A percentile compares a stretch with the other conserved stretches of the same genome.
Conservation (phyloP, 306 rosid genomes). For the Malus orientalis region DNA sequence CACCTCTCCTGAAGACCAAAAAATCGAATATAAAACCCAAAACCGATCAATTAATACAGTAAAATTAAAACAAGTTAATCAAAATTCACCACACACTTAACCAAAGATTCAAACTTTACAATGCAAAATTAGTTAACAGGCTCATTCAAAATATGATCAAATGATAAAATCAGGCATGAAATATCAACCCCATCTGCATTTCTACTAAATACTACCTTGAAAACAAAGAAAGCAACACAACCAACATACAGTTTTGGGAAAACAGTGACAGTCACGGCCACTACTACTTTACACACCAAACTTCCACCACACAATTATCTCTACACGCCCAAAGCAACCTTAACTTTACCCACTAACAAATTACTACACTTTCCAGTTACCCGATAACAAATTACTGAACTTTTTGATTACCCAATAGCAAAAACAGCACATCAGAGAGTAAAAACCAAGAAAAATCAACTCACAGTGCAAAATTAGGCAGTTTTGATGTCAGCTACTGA, state of each 20-base stretch:
- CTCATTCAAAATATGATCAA: slow-evolving; percentile 1
- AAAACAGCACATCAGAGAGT: neutral
- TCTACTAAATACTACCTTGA: slow-evolving; percentile 11
- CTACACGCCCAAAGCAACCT: slow-evolving; percentile 8
- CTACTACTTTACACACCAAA: slow-evolving; percentile 10
- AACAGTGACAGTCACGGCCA: slow-evolving; percentile 11
- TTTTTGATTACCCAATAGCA: neutral
- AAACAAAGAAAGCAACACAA: neutral
- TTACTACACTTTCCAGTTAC: neutral
- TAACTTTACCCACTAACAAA: slow-evolving; percentile 3
- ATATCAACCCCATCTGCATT: slow-evolving; percentile 7
- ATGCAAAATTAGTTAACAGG: neutral
- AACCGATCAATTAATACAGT: neutral
- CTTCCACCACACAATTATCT: slow-evolving; percentile 8
- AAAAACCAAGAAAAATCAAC: slow-evolving; percentile 9
- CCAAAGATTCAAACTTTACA: neutral
- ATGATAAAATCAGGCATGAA: neutral
- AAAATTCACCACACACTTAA: slow-evolving; percentile 2
- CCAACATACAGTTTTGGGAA: neutral
- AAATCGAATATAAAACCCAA: slow-evolving; percentile 1
- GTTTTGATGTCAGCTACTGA: slow-evolving; percentile 26
- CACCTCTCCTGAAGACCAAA: slow-evolving; percentile 17
- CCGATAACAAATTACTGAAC: slow-evolving; percentile 5
- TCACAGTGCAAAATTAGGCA: slow-evolving; percentile 20
- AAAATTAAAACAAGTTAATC: neutral